Conservation (phyloP, 495 filamentous ascomycete genomes). For the Penicillium desertorum region DNA sequence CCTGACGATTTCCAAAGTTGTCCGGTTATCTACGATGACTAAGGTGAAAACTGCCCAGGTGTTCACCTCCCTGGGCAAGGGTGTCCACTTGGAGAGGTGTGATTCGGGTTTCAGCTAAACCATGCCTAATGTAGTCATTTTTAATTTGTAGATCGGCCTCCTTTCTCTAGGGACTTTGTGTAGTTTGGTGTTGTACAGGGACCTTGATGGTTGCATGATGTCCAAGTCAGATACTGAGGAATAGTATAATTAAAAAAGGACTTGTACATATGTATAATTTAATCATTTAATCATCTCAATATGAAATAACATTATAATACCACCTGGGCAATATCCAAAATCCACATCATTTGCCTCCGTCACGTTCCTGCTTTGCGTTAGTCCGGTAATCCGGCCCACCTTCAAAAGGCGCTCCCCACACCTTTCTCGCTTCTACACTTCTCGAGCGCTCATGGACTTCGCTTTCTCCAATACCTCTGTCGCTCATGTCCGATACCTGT, state of each 20-base stretch:
- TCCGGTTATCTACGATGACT: not conserved
- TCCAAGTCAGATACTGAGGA: not conserved
- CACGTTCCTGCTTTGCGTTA: constrained; percentile 52
- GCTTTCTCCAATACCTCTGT: constrained; percentile 37
- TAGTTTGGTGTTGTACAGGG: constrained; percentile 5
- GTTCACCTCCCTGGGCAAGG: not conserved
- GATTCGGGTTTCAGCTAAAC: not conserved
- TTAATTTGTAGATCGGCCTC: not conserved
- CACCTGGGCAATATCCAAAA: too few relatives aligned
- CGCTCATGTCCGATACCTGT: constrained; percentile 85
- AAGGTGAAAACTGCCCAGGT: not conserved
- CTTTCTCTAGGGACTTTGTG: not conserved
- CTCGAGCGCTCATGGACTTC: constrained; percentile 43
- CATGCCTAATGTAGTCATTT: constrained; percentile 1
- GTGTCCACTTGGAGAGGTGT: too few relatives aligned
- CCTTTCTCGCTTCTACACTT: constrained; percentile 27
- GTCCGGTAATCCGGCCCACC: constrained; percentile 42
- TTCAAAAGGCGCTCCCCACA: constrained; percentile 50
- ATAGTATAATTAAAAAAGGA: not conserved
- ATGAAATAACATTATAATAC: not conserved
- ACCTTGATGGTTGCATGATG: not conserved
- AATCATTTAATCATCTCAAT: too few relatives aligned
- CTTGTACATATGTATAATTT: not conserved
- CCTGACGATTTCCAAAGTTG: not conserved
- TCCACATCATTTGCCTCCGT: constrained; percentile 35